Evolutionary conservation across 495 filamentous ascomycete species (phyloP).

Genomic region (Neurospora sp.): DNA sequence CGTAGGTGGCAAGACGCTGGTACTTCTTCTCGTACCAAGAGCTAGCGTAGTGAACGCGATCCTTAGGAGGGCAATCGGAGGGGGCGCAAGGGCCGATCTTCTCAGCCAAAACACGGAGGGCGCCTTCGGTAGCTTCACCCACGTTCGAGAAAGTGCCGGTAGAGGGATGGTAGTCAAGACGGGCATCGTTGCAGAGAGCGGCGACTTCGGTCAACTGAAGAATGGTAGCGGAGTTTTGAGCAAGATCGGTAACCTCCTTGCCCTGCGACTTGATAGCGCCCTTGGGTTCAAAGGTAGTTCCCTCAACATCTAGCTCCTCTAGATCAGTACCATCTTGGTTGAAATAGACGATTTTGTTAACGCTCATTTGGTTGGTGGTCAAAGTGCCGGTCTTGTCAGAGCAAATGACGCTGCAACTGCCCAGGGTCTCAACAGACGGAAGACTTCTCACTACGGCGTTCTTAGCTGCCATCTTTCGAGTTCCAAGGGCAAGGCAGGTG

Average conservation of each 20-base stretch:
- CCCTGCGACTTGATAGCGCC: constrained; percentile 61
- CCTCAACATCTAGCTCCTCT: constrained; percentile 85
- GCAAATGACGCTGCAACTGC: constrained; percentile 98
- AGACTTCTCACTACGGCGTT: constrained; percentile 94
- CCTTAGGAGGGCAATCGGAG: constrained; percentile 27
- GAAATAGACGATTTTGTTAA: constrained; percentile 82
- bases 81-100: constrained; percentile 67
- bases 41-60: constrained; percentile 68
- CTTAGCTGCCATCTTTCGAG: constrained; percentile 96
- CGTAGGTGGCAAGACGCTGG: constrained; percentile 74
- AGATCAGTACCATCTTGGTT: constrained; percentile 60
- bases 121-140: constrained; percentile 94
- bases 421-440: constrained; percentile 93
- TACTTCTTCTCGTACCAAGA: constrained; percentile 70
- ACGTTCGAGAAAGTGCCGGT: constrained; percentile 67
- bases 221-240: constrained; percentile 67
- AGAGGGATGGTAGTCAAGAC: constrained; percentile 71
- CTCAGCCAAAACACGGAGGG: constrained; percentile 81
- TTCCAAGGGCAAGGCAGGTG: constrained; percentile 89
- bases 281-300: constrained; percentile 83
- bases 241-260: constrained; percentile 55
- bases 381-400: constrained; percentile 99
- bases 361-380: constrained; percentile 99
- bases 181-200: constrained; percentile 83
- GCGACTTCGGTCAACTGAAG: constrained; percentile 76